Evolutionary conservation across 192 early-diverging fungal species (phyloP).

Genomic region (Coemansia sp.): DNA sequence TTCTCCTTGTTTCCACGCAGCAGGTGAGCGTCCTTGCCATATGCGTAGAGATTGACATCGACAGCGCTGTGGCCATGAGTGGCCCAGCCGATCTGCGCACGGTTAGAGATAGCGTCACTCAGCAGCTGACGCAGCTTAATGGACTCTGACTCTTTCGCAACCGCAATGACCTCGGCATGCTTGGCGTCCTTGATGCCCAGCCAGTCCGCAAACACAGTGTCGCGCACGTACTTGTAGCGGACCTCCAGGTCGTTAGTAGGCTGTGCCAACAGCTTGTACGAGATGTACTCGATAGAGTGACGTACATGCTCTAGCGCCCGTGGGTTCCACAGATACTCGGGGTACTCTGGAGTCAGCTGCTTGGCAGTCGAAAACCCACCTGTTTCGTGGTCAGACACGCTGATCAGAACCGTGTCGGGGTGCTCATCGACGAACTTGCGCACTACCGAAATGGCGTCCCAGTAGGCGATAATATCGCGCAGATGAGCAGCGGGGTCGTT

Average conservation of each 20-base stretch:
- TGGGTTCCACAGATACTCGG: conserved; percentile 89
- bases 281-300: conserved; percentile 69
- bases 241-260: conserved; percentile 8
- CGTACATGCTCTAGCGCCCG: conserved; percentile 68
- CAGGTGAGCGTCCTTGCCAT: conserved; percentile 63
- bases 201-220: conserved; percentile 66
- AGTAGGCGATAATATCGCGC: conserved; percentile 90
- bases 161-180: conserved; percentile 61
- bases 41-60: conserved; percentile 93
- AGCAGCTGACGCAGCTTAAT: conserved; percentile 57
- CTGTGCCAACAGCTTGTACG: conserved; percentile 30
- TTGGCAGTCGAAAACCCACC: conserved; percentile 87
- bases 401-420: conserved; percentile 89
- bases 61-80: conserved; percentile 94
- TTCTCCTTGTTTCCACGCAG: conserved; percentile 87
- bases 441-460: conserved; percentile 72
- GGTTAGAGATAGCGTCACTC: conserved; percentile 57
- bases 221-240: conserved; percentile 52
- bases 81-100: conserved; percentile 73
- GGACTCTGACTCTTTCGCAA: conserved; percentile 40
- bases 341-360: conserved; percentile 72
- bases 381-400: conserved; percentile 95
- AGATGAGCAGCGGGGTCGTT: conserved; percentile 94
- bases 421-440: conserved; percentile 78
- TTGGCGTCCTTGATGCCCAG: conserved; percentile 74